Conservation (phyloP, 225 moss, liverwort and hornwort genomes). For the Antitrichia curtipendula region DNA sequence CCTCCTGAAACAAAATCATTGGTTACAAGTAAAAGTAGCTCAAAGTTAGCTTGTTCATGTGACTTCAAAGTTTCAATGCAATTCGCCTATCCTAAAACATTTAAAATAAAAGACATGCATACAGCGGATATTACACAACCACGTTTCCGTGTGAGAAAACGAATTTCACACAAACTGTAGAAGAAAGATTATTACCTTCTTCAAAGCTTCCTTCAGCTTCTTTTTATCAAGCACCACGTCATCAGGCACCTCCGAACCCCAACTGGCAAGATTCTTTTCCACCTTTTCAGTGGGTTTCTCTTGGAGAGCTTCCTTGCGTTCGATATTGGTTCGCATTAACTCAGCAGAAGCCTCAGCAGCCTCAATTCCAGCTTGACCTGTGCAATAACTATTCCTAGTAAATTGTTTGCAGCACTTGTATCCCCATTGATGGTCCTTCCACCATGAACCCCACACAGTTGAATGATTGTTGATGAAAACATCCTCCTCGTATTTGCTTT, state of each 20-base stretch:
- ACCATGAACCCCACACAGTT: slow-evolving; percentile 98
- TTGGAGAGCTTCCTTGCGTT: slow-evolving; percentile 66
- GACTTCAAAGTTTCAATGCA: background rate
- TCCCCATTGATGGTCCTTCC: slow-evolving; percentile 98
- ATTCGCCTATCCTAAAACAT: background rate
- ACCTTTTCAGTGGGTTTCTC: slow-evolving; percentile 64
- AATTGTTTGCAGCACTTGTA: slow-evolving; percentile 93
- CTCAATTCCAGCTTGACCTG: slow-evolving; percentile 94
- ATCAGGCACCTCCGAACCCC: slow-evolving; percentile 85
- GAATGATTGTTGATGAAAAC: slow-evolving; percentile 90
- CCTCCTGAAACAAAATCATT: slow-evolving; percentile 53
- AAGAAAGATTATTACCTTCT: slow-evolving; percentile 38
- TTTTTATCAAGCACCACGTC: slow-evolving; percentile 72
- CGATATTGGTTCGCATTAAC: slow-evolving; percentile 80
- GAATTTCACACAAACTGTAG: background rate
- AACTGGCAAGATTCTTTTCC: slow-evolving; percentile 74
- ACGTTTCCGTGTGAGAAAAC: background rate
- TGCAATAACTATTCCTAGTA: slow-evolving; percentile 95
- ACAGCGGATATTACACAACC: background rate
- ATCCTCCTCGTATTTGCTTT: slow-evolving; percentile 98
- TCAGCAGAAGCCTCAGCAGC: slow-evolving; percentile 94
- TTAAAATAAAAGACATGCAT: background rate
- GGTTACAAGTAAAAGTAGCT: background rate
- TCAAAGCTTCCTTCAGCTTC: slow-evolving; percentile 85
- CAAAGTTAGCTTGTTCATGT: background rate